These are phyloP conservation scores for Bipolaris sorokiniana DNA, from an alignment of 2,329 filamentous ascomycete species.

Conservation along the genomic window DNA sequence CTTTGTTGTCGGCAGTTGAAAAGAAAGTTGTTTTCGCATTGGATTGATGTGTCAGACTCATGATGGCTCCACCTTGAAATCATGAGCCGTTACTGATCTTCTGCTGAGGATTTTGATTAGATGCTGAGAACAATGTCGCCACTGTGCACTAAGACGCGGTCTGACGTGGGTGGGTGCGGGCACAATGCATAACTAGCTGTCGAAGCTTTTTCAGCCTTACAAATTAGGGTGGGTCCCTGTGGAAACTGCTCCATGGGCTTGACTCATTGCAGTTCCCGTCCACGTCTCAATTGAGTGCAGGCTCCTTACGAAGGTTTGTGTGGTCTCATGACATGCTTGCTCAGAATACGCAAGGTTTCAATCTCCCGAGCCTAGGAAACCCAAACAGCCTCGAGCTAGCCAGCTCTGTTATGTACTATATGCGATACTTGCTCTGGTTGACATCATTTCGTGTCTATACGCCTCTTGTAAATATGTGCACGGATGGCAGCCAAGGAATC, in stretches of 20 bases:
- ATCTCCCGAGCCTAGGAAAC: background rate
- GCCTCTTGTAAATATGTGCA: background rate
- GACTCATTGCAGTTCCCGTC: constrained; percentile 11
- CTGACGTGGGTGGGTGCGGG: constrained; percentile 24
- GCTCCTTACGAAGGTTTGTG: background rate
- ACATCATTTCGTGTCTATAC: constrained; percentile 9
- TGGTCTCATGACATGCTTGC: background rate
- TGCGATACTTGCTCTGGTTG: background rate
- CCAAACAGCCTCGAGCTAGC: background rate
- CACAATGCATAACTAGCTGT: constrained; percentile 13
- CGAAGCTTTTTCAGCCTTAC: constrained; percentile 32
- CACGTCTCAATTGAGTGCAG: constrained; percentile 3
- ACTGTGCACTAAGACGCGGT: constrained; percentile 16
- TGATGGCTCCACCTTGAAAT: background rate
- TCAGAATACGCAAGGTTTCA: background rate
- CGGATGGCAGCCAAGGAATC: background rate
- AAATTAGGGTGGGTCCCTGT: constrained; percentile 16
- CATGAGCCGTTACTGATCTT: background rate
- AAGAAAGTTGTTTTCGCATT: background rate
- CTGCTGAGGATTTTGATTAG: background rate
- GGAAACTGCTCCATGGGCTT: constrained; percentile 10
- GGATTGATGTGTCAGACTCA: background rate
- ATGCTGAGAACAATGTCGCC: background rate
- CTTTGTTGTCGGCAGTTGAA: background rate
- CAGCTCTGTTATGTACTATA: background rate